phyloP scores from a whole-genome alignment of 768 basidiomycete genomes.

The Suillus cothurnatus region DNA sequence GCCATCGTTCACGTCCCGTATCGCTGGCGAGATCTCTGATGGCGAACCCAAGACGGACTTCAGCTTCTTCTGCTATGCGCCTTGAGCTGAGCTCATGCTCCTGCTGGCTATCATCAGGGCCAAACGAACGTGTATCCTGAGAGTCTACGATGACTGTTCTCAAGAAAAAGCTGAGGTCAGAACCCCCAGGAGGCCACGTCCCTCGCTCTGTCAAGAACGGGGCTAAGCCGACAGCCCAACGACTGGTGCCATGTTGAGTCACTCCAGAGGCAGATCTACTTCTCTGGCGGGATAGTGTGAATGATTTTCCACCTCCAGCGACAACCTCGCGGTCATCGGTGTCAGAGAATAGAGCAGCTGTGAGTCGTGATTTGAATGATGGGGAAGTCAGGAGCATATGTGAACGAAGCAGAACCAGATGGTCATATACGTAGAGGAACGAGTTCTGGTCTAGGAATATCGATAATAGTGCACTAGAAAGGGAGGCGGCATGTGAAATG shows the following conservation, averaged over 20 bases:
- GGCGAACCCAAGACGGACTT: conserved; percentile 80
- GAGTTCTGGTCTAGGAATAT: conserved; percentile 66
- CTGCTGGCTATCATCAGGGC: conserved; percentile 22
- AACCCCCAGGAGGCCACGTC: conserved; percentile 86
- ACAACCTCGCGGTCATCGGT: conserved; percentile 49
- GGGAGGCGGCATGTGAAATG: conserved; percentile 56
- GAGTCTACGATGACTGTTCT: conserved; percentile 86
- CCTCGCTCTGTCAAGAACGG: conserved; percentile 70
- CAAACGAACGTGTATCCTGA: conserved; percentile 41
- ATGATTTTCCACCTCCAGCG: conserved; percentile 25
- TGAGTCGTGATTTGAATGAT: conserved; percentile 71
- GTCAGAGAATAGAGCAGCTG: conserved; percentile 78
- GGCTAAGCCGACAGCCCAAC: conserved; percentile 75
- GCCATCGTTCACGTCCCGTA: conserved; percentile 71
- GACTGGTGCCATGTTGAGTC: conserved; percentile 20
- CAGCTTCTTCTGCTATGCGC: conserved; percentile 58
- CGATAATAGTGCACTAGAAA: conserved; percentile 68
- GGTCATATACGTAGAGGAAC: conserved; percentile 67
- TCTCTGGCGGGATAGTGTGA: conserved; percentile 26
- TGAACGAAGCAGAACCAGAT: conserved; percentile 69
- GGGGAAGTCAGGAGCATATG: conserved; percentile 75
- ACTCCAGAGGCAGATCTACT: conserved; percentile 22
- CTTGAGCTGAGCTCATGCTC: conserved; percentile 38
- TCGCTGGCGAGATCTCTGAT: conserved; percentile 72
- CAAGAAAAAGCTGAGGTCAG: conserved; percentile 81